Evolutionary conservation across 1,139 yeast species (phyloP).

Genomic region (Starmera stellimalicola): DNA sequence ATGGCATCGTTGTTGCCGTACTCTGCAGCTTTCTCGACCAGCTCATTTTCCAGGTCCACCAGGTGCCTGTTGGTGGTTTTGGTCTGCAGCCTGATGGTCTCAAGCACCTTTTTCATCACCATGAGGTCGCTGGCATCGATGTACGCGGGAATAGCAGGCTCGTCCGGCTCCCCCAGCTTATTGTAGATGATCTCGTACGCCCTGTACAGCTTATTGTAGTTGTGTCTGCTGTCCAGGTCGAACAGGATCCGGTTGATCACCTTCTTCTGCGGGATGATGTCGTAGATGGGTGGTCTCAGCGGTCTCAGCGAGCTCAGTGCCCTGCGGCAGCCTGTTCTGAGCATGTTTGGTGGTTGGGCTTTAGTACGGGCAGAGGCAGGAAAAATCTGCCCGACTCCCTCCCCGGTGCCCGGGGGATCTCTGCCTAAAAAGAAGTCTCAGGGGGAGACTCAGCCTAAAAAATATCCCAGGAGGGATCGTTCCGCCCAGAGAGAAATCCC

Average conservation of each 20-base stretch:
- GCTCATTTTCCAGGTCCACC: slow-evolving; percentile 53
- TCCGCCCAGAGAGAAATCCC: too few species aligned
- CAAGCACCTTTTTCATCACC: slow-evolving; percentile 58
- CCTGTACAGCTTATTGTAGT: slow-evolving; percentile 45
- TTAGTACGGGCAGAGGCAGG: too few species aligned
- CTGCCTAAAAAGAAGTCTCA: too few species aligned
- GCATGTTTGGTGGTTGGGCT: too few species aligned
- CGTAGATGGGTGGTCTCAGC: slow-evolving; percentile 37
- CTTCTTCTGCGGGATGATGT: slow-evolving; percentile 50
- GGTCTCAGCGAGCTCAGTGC: too few species aligned
- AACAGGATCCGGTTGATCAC: slow-evolving; percentile 50
- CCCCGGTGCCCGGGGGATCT: too few species aligned
- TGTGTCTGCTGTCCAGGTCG: slow-evolving; percentile 51
- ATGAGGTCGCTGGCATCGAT: slow-evolving; percentile 51
- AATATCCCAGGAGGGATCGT: too few species aligned
- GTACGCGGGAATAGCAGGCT: slow-evolving; percentile 31
- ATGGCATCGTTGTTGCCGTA: slow-evolving; percentile 77
- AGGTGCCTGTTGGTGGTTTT: slow-evolving; percentile 47
- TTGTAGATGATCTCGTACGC: slow-evolving; percentile 42
- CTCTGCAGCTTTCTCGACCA: slow-evolving; percentile 78
- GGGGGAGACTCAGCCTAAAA: too few species aligned
- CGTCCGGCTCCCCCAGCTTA: slow-evolving; percentile 28
- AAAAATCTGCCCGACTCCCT: too few species aligned
- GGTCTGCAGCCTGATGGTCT: slow-evolving; percentile 50
- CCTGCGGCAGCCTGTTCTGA: too few species aligned